phyloP scores from a whole-genome alignment of 129 eudicot species.

The Lactuca saligna region DNA sequence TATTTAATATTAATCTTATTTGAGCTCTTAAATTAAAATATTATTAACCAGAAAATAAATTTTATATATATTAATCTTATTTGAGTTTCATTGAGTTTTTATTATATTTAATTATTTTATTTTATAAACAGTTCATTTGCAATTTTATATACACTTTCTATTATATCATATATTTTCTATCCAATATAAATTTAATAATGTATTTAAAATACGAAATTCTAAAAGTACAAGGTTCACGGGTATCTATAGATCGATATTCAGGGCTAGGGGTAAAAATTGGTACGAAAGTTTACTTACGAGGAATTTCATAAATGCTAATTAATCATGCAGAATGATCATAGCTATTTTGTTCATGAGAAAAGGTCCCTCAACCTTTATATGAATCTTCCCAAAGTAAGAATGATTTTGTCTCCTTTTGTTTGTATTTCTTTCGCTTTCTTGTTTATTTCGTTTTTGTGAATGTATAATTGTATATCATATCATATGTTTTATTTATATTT shows the following conservation, averaged over 20 bases:
- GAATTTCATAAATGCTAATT: neutral
- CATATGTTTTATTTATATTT: neutral
- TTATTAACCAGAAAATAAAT: no score
- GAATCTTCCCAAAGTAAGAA: slow-evolving; percentile 12
- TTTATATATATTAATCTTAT: no score
- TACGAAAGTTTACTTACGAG: neutral
- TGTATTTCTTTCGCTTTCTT: slow-evolving; percentile 3
- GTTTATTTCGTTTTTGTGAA: neutral
- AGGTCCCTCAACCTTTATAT: slow-evolving; percentile 27
- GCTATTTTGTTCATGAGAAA: slow-evolving; percentile 11
- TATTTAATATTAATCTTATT: no score
- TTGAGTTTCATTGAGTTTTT: no score
- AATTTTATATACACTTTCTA: neutral
- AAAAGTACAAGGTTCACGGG: neutral
- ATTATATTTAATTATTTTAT: no score
- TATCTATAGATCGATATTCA: neutral
- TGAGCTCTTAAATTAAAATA: no score
- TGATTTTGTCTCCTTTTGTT: slow-evolving; percentile 26
- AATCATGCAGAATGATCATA: neutral
- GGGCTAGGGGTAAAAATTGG: neutral
- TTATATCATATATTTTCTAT: neutral
- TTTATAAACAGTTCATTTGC: neutral
- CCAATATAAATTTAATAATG: neutral
- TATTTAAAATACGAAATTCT: neutral
- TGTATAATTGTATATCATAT: no score